phyloP scores from a whole-genome alignment of 768 basidiomycete species.

The Collybia nuda region DNA sequence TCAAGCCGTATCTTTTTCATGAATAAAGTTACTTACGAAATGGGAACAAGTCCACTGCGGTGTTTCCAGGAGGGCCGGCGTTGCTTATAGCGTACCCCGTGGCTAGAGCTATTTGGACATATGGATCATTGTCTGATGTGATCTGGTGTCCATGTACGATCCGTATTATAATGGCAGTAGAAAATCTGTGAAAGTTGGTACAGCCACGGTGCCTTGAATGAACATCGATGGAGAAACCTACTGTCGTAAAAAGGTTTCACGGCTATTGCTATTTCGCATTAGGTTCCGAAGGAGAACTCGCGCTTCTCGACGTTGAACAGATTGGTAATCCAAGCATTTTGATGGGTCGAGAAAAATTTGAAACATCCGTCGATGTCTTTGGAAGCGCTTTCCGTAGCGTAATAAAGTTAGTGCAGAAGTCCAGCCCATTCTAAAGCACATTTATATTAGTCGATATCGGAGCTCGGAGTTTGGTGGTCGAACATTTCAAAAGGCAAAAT shows the following conservation, averaged over 20 bases:
- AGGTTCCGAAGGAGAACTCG: slow-evolving; percentile 4
- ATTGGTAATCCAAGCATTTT: neutral
- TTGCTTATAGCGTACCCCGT: slow-evolving; percentile 1
- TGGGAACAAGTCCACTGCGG: slow-evolving; percentile 12
- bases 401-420: neutral
- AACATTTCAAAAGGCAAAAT: slow-evolving; percentile 6
- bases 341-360: neutral
- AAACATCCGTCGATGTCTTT: slow-evolving; percentile 4
- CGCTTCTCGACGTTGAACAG: slow-evolving; percentile 2
- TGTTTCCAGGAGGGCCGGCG: slow-evolving; percentile 9
- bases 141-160: slow-evolving; percentile 17
- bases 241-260: slow-evolving; percentile 15
- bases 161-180: slow-evolving; percentile 10
- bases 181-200: slow-evolving; percentile 4
- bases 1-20: no score
- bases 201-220: neutral
- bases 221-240: no score
- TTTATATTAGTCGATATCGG: neutral
- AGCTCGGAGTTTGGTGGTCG: no score
- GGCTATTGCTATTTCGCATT: neutral
- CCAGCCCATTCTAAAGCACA: neutral
- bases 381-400: slow-evolving; percentile 2
- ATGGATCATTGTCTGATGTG: slow-evolving; percentile 12
- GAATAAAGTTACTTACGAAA: slow-evolving; percentile 7
- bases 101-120: slow-evolving; percentile 8